Evolutionary conservation across 225 moss, liverwort and hornwort species (phyloP).

Genomic region (Sphagnum tenellum): DNA sequence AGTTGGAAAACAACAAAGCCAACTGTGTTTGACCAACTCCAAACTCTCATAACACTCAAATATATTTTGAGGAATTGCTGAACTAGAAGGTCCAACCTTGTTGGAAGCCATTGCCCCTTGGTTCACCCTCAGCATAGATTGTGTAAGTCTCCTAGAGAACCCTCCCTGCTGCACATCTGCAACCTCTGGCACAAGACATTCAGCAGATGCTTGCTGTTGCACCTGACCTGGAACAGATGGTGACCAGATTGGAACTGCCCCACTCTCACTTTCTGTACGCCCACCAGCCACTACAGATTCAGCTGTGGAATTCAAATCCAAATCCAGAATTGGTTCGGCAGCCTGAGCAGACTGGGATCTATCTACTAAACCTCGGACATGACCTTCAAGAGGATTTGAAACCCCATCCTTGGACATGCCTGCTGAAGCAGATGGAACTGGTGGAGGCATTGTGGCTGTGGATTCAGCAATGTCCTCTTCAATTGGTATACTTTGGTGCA

Average conservation of each 20-base stretch:
- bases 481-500: conserved; percentile 18
- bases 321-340: conserved; percentile 51
- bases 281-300: conserved; percentile 59
- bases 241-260: conserved; percentile 82
- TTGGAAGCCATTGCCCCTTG: conserved; percentile 70
- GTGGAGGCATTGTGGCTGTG: conserved; percentile 15
- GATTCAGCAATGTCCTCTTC: conserved; percentile 26
- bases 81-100: conserved; percentile 26
- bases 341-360: conserved; percentile 43
- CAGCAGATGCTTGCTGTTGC: conserved; percentile 27
- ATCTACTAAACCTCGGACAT: conserved; percentile 10
- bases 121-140: conserved; percentile 75
- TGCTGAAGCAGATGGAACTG: conserved; percentile 3
- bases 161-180: conserved; percentile 56
- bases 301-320: conserved; percentile 84
- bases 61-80: background rate
- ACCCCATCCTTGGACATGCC: conserved; percentile 3
- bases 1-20: conserved; percentile 4
- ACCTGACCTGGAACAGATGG: conserved; percentile 34
- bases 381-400: conserved; percentile 9
- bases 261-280: conserved; percentile 49
- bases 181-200: conserved; percentile 61
- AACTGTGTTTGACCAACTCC: conserved; percentile 23
- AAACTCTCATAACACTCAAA: conserved; percentile 9
- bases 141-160: conserved; percentile 60